A percentile compares a stretch with the other conserved stretches of the same genome.
Evolutionary conservation across 2,329 filamentous ascomycete genomes (phyloP).

Genomic region (Diaporthe aspalathi): DNA sequence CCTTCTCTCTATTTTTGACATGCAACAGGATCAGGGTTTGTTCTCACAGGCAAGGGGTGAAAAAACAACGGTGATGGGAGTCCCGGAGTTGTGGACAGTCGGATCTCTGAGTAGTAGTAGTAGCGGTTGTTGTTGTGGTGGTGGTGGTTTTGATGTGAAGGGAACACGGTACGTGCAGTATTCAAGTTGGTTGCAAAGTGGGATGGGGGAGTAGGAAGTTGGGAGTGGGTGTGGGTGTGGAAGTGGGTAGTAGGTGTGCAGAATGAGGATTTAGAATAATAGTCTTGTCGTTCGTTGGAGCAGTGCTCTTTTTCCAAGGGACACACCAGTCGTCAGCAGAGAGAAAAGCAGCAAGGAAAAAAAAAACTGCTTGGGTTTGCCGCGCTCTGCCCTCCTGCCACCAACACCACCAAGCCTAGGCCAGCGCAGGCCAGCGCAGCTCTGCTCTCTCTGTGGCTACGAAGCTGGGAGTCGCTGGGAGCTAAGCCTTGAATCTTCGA

Average conservation of each 20-base stretch:
- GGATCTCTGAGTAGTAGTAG: conserved; percentile 1
- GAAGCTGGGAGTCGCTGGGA: conserved; percentile 24
- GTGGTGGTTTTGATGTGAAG: conserved; percentile 4
- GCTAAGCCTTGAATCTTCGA: conserved; percentile 7
- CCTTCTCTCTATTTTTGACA: background rate
- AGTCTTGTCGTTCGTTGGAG: conserved; percentile 13
- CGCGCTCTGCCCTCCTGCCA: conserved; percentile 3
- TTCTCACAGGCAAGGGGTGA: conserved; percentile 7
- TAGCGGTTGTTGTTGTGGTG: background rate
- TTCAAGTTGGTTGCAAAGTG: background rate
- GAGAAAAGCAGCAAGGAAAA: background rate
- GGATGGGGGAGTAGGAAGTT: background rate
- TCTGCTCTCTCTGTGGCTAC: background rate
- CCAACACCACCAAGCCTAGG: no score
- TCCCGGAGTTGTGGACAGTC: conserved; percentile 26
- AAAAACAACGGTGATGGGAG: background rate
- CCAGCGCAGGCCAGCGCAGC: conserved; percentile 1
- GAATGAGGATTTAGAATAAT: background rate
- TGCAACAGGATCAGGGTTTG: background rate
- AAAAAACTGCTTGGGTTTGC: conserved; percentile 26
- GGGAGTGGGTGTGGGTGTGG: conserved; percentile 1
- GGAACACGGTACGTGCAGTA: background rate
- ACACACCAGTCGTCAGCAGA: conserved; percentile 7
- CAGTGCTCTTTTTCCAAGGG: background rate
- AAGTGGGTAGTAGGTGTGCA: conserved; percentile 5